Base-by-base conservation (phyloP, 2,329 filamentous ascomycete species). In the Beauveria rudraprayagi region DNA sequence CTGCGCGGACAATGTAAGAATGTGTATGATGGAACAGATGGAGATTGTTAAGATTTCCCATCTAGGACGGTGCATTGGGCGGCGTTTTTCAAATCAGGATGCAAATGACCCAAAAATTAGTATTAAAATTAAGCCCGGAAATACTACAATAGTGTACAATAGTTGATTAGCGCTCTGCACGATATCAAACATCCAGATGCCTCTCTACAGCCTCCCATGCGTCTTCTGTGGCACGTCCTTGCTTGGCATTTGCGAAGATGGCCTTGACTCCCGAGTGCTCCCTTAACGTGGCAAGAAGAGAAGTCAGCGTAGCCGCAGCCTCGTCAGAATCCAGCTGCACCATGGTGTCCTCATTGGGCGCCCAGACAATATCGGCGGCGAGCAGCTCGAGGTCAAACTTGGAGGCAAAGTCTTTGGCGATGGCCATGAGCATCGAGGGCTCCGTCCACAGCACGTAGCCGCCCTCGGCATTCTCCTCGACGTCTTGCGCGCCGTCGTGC, bases 301-400 rank as follows among this genome's bases (percentile, higher is more conserved):
- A 77, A 48, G 79, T 77, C 30, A 97, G 76, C 19, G 78, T 76
- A 55, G 81, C 76, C 0, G 81, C 79, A 1, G 82, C 79, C 14
- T 82, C 78, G 16, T 80, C 76, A 17, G 82, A 80, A 62, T 87
- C 81, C 44, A 92, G 67, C 8, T 78, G 77, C 19, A 90, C 83
- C 70, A 83, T 84, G 0, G 89, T 92, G 64, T 96, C 92, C 68
- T 88, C 84, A 63, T 93, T 94, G 0, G 91, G 83, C 62, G 88
- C 84, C 87, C 91, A 97, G 48, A 96, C 81, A 57, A 97, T 93
- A 61, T 95, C 90, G 19, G 86, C 85, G 66, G 85, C 87, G 60
- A 88, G 77, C 51, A 95, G 83, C 62, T 88, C 83, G 63, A 95
- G 74, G 1, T 80, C 83, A 22, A 90, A 80, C 43, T 81, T 78